A percentile compares a stretch with the other conserved stretches of the same genome.
Evolutionary conservation across 23 red algal genomes (phyloP).

Genomic region (Gracilaria gracilis): DNA sequence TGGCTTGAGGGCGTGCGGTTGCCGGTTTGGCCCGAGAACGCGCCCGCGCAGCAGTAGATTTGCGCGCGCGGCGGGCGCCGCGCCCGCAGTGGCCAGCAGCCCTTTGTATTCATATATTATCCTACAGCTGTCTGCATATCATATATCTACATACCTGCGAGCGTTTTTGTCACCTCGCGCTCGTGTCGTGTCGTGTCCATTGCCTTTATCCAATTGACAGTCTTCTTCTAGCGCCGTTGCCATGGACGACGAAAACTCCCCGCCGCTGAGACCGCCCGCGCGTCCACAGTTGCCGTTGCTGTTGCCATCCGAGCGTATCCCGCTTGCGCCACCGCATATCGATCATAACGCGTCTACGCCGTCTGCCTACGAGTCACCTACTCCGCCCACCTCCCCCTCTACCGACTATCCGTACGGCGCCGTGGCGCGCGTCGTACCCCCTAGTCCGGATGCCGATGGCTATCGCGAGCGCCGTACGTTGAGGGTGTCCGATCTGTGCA

Average conservation of each 20-base stretch:
- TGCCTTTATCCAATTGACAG: not conserved
- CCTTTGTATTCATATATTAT: too few species aligned
- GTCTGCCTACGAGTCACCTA: slow-evolving; percentile 47
- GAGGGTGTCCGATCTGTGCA: slow-evolving; percentile 25
- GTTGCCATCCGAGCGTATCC: slow-evolving; percentile 24
- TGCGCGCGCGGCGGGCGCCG: too few species aligned
- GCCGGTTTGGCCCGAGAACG: slow-evolving; percentile 44
- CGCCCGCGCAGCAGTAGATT: not conserved
- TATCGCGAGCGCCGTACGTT: not conserved
- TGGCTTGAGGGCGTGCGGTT: slow-evolving; percentile 58
- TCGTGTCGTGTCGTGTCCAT: not conserved
- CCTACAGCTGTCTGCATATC: too few species aligned
- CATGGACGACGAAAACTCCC: not conserved
- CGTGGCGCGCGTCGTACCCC: not conserved
- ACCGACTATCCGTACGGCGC: slow-evolving; percentile 16
- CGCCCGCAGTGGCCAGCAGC: too few species aligned
- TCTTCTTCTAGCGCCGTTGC: not conserved
- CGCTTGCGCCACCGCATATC: slow-evolving; percentile 8
- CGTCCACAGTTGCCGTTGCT: slow-evolving; percentile 29
- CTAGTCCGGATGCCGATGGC: not conserved
- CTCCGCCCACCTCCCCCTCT: slow-evolving; percentile 48
- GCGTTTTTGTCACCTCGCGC: not conserved
- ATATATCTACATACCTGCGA: too few species aligned
- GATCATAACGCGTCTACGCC: slow-evolving; percentile 24
- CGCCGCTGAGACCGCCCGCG: not conserved